Evolutionary conservation across 2,329 filamentous ascomycete genomes (phyloP), one percentile per base, ranked within the genome.

Genomic region (Pseudocercospora vitis): DNA sequence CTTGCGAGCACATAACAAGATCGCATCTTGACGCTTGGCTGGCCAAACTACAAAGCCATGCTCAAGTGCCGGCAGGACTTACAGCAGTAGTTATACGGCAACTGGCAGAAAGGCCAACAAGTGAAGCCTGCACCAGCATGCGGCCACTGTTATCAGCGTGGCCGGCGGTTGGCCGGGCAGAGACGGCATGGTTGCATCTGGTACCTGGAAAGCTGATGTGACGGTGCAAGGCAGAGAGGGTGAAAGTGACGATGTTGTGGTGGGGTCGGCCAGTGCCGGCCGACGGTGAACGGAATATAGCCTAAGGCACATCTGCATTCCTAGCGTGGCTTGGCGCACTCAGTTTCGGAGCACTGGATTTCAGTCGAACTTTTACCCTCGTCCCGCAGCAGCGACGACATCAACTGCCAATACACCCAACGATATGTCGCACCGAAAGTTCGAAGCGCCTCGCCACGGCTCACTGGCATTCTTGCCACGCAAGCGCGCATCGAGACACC

Each of bases 381-480:
- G 12, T 7, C 24, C 29, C 12, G 12, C 40, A n/a, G 40, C 23
- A 26, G 40, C 52, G 52, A 57, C 55, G 49, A 42, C 48, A 39
- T 44, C 39, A 47, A 47, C 44, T 50, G 26, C 28, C 48, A 40
- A 39, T 42, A 42, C 48, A 51, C 39, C 48, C 48, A 52, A 31
- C 53, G 55, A 60, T 31, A 78, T 78, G 76, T 78, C 76, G 74
- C 83, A 85, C 79, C 77, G 81, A 71, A 85, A 85, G 78, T 85
- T 81, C 78, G 84, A 95, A 85, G 91, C 91, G 76, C 91, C 91
- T 75, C 88, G 92, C 77, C 92, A 97, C 82, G 94, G 92, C 59
- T 78, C 76, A 65, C 68, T 97, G 74, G 76, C 76, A 55, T 79
- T 76, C 74, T 71, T 78, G 71, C 76, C 76, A 63, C 74, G 76